These are phyloP conservation scores for Stagonosporopsis vannaccii DNA, from an alignment of 2,329 filamentous ascomycete species.

Conservation along the genomic window DNA sequence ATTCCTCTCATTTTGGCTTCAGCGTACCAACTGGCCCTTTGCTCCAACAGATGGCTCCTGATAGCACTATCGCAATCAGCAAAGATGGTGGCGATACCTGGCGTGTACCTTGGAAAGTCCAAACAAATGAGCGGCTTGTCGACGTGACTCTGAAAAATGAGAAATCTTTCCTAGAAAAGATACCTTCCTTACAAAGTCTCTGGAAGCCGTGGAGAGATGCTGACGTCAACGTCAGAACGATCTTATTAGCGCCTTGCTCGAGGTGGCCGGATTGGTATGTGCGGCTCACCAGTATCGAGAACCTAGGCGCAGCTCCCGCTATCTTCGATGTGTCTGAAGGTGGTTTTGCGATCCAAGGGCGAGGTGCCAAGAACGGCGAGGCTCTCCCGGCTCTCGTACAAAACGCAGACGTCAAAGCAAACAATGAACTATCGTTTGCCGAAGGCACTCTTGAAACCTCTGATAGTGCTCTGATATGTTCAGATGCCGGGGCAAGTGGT, in stretches of 20 bases:
- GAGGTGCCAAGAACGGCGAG: slow-evolving; percentile 29
- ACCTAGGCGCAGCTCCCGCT: background rate
- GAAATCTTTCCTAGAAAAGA: slow-evolving; percentile 5
- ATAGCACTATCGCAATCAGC: slow-evolving; percentile 50
- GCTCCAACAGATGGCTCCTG: slow-evolving; percentile 52
- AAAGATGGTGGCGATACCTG: slow-evolving; percentile 51
- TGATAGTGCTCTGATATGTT: slow-evolving; percentile 29
- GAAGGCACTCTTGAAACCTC: slow-evolving; percentile 29
- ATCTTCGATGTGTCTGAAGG: slow-evolving; percentile 30
- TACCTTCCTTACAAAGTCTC: slow-evolving; percentile 24
- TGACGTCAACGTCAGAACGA: slow-evolving; percentile 31
- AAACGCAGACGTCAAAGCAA: background rate
- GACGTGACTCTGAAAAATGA: background rate
- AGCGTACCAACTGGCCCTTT: slow-evolving; percentile 51
- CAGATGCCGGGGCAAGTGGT: slow-evolving; percentile 39
- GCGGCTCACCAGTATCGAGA: slow-evolving; percentile 30
- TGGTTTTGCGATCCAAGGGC: slow-evolving; percentile 43
- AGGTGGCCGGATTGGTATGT: slow-evolving; percentile 44
- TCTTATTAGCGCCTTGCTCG: slow-evolving; percentile 31
- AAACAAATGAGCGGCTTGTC: background rate
- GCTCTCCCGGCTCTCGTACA: slow-evolving; percentile 19
- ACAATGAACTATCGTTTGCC: slow-evolving; percentile 1
- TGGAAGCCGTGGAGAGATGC: slow-evolving; percentile 45
- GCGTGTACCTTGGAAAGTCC: slow-evolving; percentile 48
- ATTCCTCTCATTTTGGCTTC: slow-evolving; percentile 47